These are phyloP conservation scores for Malassezia dermatis DNA, from an alignment of 1,284 basidiomycete genomes.

Conservation along the genomic window DNA sequence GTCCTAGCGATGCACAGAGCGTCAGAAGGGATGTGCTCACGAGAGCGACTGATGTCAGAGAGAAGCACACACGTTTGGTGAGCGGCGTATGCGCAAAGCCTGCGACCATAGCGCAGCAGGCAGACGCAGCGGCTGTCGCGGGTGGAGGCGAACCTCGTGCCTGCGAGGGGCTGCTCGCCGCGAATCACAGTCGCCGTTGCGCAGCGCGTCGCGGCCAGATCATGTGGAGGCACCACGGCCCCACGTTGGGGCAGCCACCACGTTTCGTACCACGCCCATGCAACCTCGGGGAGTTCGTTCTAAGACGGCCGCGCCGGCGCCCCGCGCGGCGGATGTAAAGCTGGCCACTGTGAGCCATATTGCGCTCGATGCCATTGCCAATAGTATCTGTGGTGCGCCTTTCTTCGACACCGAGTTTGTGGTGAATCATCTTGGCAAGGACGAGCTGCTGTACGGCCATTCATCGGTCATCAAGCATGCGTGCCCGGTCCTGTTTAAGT, in stretches of 20 bases:
- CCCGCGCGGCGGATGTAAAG: background rate
- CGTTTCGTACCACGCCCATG: background rate
- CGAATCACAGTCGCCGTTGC: background rate
- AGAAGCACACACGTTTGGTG: constrained; percentile 5
- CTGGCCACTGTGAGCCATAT: constrained; percentile 15
- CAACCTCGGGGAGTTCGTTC: background rate
- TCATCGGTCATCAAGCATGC: constrained; percentile 3
- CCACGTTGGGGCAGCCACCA: background rate
- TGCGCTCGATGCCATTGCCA: constrained; percentile 13
- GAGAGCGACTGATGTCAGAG: constrained; percentile 7
- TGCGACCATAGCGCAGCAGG: background rate
- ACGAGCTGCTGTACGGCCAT: constrained; percentile 13
- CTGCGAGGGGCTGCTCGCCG: background rate
- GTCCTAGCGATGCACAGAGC: constrained; percentile 1
- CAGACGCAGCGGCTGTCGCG: background rate
- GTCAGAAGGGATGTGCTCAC: background rate
- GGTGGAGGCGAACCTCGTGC: background rate
- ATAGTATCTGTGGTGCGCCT: constrained; percentile 7
- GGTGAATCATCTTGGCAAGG: constrained; percentile 12
- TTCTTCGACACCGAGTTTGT: constrained; percentile 17
- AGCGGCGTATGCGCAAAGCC: constrained; percentile 16
- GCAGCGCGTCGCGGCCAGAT: background rate
- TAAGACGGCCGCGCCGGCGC: background rate
- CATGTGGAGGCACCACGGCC: background rate
- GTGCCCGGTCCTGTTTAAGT: constrained; percentile 10